Percentiles rank a stretch among this genome's conserved stretches.
Conservation (phyloP, 148 eudicot genomes). For the Fagopyrum tataricum region DNA sequence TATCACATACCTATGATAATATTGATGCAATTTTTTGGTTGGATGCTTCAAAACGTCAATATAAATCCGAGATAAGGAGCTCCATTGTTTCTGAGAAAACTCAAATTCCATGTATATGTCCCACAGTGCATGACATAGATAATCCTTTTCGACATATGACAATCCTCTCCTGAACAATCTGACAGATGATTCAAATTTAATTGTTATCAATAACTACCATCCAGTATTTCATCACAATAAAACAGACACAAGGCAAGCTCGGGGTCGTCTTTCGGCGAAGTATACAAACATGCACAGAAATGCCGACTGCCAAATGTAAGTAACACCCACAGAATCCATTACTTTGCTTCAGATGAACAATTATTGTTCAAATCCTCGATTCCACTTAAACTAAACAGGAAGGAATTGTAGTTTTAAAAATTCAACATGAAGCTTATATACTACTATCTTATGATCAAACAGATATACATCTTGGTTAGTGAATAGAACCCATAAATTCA, state of each 20-base stretch:
- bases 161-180: constrained; percentile 76
- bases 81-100: constrained; percentile 80
- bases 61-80: constrained; percentile 57
- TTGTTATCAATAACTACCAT: not conserved
- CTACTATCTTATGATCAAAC: not conserved
- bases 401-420: not conserved
- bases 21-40: constrained; percentile 61
- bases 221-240: not conserved
- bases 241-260: not conserved
- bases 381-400: not conserved
- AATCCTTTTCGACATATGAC: constrained; percentile 77
- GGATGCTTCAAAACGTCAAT: constrained; percentile 62
- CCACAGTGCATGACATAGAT: constrained; percentile 69
- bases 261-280: no score
- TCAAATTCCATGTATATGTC: constrained; percentile 74
- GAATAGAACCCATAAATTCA: not conserved
- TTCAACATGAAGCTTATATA: no score
- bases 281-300: not conserved
- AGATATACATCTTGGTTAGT: not conserved
- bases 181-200: constrained; percentile 10
- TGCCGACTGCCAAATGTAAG: not conserved
- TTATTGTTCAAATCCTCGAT: not conserved
- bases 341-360: not conserved
- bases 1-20: constrained; percentile 63
- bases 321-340: not conserved